Evolutionary conservation across 345 rosid species (phyloP).

Genomic region (Trapa incisa): DNA sequence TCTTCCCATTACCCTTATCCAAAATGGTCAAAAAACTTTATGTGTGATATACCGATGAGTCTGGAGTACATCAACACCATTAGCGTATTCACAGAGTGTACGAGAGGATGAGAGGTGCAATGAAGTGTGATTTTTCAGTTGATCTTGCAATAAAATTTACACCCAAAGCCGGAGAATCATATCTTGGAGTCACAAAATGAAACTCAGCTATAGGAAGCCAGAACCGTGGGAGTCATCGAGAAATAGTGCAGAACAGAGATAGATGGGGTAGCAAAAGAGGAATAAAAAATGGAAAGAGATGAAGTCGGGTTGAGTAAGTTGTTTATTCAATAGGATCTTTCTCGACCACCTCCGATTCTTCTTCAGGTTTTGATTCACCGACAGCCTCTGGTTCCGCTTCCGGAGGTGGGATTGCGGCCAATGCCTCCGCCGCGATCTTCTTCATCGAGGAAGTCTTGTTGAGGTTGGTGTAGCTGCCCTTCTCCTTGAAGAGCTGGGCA

Average conservation of each 20-base stretch:
- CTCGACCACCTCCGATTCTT: neutral
- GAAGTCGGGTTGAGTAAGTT: neutral
- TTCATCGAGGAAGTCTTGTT: constrained; percentile 20
- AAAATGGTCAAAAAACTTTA: no score
- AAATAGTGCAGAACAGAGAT: neutral
- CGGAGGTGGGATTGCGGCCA: neutral
- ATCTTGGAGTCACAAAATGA: neutral
- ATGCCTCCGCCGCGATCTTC: constrained; percentile 2
- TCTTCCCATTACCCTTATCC: no score
- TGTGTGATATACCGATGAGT: neutral
- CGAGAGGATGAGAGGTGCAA: no score
- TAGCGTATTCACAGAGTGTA: no score
- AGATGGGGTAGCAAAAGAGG: no score
- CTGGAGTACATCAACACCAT: neutral
- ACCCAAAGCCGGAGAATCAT: neutral
- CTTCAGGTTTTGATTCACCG: neutral
- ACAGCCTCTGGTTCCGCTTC: neutral
- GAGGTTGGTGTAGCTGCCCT: constrained; percentile 31
- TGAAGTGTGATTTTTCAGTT: neutral
- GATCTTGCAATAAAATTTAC: neutral
- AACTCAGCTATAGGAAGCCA: neutral
- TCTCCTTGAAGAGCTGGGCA: constrained; percentile 43
- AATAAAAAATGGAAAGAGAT: no score
- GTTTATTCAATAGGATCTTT: neutral
- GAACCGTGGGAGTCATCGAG: neutral